phyloP scores from a whole-genome alignment of 192 early-diverging fungal species.

The Backusella macrospora region DNA sequence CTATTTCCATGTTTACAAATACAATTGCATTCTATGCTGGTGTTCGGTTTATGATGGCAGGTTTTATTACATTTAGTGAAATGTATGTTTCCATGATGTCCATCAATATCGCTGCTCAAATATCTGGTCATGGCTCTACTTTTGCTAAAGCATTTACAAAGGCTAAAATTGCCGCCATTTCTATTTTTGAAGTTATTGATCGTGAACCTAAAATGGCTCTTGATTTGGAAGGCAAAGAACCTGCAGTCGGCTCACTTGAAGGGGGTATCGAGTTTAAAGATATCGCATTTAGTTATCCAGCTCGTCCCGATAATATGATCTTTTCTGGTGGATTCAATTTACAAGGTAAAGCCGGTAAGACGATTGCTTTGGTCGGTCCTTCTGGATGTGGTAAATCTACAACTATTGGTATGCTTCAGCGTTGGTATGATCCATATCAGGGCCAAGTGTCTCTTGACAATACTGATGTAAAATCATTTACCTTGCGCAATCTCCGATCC shows the following conservation, averaged over 20 bases:
- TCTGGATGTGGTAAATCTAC: constrained; percentile 88
- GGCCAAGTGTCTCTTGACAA: constrained; percentile 68
- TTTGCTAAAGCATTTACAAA: constrained; percentile 79
- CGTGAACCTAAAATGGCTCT: constrained; percentile 72
- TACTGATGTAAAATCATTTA: constrained; percentile 62
- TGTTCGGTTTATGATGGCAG: constrained; percentile 32
- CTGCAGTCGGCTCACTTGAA: constrained; percentile 20
- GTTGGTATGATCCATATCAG: constrained; percentile 74
- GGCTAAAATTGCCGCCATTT: constrained; percentile 76
- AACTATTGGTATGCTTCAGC: constrained; percentile 64
- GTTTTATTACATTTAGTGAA: constrained; percentile 16
- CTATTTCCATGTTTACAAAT: constrained; percentile 72
- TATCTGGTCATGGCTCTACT: constrained; percentile 64
- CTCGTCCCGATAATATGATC: constrained; percentile 59
- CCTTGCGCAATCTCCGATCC: constrained; percentile 65
- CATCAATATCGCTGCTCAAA: constrained; percentile 37
- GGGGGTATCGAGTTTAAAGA: constrained; percentile 45
- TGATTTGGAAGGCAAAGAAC: constrained; percentile 43
- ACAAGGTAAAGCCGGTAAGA: constrained; percentile 63
- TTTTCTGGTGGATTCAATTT: constrained; percentile 42
- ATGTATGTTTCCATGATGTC: constrained; percentile 29
- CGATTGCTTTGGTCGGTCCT: constrained; percentile 85
- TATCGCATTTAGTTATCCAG: constrained; percentile 66
- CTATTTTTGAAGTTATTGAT: constrained; percentile 72
- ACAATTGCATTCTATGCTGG: constrained; percentile 75